These are phyloP conservation scores for Alternaria hordeiaustralica DNA, from an alignment of 2,329 filamentous ascomycete genomes.

Conservation along the genomic window DNA sequence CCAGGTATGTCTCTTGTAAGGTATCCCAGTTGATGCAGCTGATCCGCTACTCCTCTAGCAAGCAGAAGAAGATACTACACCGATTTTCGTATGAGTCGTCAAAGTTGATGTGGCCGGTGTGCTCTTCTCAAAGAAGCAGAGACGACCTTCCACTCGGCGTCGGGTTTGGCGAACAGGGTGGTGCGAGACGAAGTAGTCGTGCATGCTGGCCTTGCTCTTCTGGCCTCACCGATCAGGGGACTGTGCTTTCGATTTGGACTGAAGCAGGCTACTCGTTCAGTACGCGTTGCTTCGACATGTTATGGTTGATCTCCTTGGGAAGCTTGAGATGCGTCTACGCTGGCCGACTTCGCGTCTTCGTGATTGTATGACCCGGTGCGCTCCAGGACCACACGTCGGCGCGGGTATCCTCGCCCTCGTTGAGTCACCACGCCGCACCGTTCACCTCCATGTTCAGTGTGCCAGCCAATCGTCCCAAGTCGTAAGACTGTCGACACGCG, in stretches of 20 bases:
- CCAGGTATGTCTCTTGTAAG: background rate
- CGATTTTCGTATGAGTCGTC: background rate
- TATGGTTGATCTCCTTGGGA: background rate
- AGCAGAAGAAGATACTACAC: background rate
- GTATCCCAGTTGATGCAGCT: background rate
- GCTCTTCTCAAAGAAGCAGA: background rate
- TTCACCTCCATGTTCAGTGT: background rate
- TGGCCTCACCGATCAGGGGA: background rate
- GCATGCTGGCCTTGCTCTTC: background rate
- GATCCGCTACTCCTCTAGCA: background rate
- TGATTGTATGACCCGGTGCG: too few relatives aligned
- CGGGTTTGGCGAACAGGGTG: background rate
- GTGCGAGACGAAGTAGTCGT: background rate
- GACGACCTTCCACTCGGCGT: background rate
- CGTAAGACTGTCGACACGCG: background rate
- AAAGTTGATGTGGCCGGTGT: background rate
- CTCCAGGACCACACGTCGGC: too few relatives aligned
- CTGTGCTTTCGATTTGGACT: background rate
- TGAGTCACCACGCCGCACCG: too few relatives aligned
- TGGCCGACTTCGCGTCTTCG: too few relatives aligned
- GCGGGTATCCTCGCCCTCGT: too few relatives aligned
- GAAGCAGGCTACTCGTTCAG: background rate
- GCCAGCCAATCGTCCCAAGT: background rate
- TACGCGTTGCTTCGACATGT: background rate
- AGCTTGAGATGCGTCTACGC: too few relatives aligned